Evolutionary conservation across 352 stramenopile species (phyloP), one percentile per base, ranked within the genome.

Genomic region (Globisporangium ultimum): DNA sequence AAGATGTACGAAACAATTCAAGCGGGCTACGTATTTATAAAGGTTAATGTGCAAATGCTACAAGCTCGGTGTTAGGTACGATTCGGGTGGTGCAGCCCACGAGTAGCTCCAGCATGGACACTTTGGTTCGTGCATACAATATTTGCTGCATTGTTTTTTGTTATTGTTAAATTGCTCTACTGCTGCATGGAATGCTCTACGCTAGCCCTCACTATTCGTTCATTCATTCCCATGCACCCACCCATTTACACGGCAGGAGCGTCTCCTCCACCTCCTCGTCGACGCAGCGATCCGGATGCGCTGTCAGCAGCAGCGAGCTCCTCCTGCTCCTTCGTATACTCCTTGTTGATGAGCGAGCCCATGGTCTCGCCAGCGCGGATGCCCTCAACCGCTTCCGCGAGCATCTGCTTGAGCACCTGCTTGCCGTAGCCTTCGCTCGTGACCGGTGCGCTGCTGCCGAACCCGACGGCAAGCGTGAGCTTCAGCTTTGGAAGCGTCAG

Each of bases 401-500:
- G 50, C 85, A 94, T 94, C 20, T 64, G 63, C 50, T 78, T 71
- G 21, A 94, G 64, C 46, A 94, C 85, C 17, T 80, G 70, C 14
- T 72, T 71, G 6, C 82, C 83, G 53, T 92, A 92, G 0, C 84
- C 82, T 51, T 92, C 85, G 46, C 71, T 80, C 7, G 85, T 81
- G 12, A 94, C 72, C 1, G 85, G 85, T 0, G 77, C 80, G 36
- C 80, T 92, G 63, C 70, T 82, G 32, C 82, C 84, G 55, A 94
- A 94, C n/a, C 84, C 84, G 28, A 94, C 80, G 5, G 79, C 84
- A 11, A 94, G 74, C 56, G 84, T 94, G 57, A 94, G 61, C 70
- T 89, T 90, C 67, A 94, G 78, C 68, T 91, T 91, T 18, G 84
- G 84, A 10, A 94, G 64, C 20, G 66, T 84, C 52, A 94, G 49